Evolutionary conservation across 345 rosid species (phyloP).

Genomic region (Linum tenue): DNA sequence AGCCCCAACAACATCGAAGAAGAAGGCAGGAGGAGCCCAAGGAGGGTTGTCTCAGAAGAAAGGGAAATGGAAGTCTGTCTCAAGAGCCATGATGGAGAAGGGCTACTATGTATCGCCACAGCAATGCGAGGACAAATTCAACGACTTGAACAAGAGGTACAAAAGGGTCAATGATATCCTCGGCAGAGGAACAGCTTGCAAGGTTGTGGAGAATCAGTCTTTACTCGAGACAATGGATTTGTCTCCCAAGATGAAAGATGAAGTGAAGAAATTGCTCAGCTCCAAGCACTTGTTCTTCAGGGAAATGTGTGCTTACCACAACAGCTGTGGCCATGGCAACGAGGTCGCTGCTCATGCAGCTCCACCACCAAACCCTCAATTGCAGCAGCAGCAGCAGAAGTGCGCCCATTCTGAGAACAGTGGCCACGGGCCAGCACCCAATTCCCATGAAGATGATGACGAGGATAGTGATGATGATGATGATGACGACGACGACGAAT

Average conservation of each 20-base stretch:
- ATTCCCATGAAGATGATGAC: slow-evolving; percentile 27
- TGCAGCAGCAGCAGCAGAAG: slow-evolving; percentile 25
- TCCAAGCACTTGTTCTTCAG: slow-evolving; percentile 89
- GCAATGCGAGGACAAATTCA: slow-evolving; percentile 95
- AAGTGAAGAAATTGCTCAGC: slow-evolving; percentile 67
- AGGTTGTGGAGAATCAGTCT: slow-evolving; percentile 82
- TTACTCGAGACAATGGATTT: slow-evolving; percentile 78
- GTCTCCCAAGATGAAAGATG: slow-evolving; percentile 67
- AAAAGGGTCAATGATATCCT: slow-evolving; percentile 94
- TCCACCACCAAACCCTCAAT: slow-evolving; percentile 20
- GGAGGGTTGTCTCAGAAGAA: slow-evolving; percentile 77
- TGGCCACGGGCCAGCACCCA: slow-evolving; percentile 16
- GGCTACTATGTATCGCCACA: slow-evolving; percentile 96
- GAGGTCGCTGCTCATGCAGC: slow-evolving; percentile 19
- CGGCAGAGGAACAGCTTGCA: slow-evolving; percentile 84
- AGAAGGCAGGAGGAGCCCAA: slow-evolving; percentile 16
- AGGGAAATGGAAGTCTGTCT: slow-evolving; percentile 97
- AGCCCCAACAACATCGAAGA: slow-evolving; percentile 19
- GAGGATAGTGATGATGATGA: slow-evolving; percentile 43
- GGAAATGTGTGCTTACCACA: slow-evolving; percentile 98
- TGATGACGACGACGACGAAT: slow-evolving; percentile 28
- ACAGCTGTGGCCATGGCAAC: slow-evolving; percentile 59
- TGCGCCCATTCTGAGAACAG: slow-evolving; percentile 50
- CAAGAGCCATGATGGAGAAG: slow-evolving; percentile 92
- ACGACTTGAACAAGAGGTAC: slow-evolving; percentile 92